Base-by-base conservation (phyloP, 768 basidiomycete species). In the Calvatia gigantea region DNA sequence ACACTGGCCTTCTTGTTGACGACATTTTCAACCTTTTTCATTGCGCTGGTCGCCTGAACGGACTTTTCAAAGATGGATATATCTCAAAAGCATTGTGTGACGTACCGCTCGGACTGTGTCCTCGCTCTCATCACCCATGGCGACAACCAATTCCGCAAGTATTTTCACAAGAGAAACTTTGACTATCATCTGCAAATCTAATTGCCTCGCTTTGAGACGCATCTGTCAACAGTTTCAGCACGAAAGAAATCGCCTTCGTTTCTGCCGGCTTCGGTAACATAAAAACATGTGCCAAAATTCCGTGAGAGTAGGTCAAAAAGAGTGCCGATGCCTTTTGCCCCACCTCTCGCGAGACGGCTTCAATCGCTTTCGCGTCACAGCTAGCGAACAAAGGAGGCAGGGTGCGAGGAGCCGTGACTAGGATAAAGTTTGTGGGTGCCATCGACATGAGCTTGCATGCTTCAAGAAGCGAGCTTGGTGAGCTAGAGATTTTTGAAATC, bases 121-220 rank as follows among this genome's bases (percentile, higher is more conserved):
- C 0, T 67, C 63, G 47, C 84, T 78, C 50, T 86, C 81, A 60
- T 94, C 83, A 2, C 94, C 95, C 64, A 97, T 73, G 9, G 80
- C 79, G 32, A 93, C 77, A 17, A 94, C 86, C 21, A 98, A 72
- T 57, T 87, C 83, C 4, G 85, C 83, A 11, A 96, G 74, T 25
- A 96, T 72, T 3, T 84, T 78, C 1, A 91, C 79, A 28, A 87
- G 70, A 57, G 82, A 86, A 57, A 84, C 85, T 44, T 81, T 82
- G 41, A 94, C 78, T 62, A 89, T 69, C 50, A 74, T 77, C 47
- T 72, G 72, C 9, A 81, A 73, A 23, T 75, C 71, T 41, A n/a
- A 79, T 75, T 2, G 61, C 61, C 6, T 69, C 67, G 35, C 65
- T 66, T 9, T 70, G 65, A 0, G 78, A 75, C 1, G 77, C 77